Evolutionary conservation across 75 land plant species (phyloP), one percentile per base, ranked within the genome.

Genomic region (Cryptomeria japonica): DNA sequence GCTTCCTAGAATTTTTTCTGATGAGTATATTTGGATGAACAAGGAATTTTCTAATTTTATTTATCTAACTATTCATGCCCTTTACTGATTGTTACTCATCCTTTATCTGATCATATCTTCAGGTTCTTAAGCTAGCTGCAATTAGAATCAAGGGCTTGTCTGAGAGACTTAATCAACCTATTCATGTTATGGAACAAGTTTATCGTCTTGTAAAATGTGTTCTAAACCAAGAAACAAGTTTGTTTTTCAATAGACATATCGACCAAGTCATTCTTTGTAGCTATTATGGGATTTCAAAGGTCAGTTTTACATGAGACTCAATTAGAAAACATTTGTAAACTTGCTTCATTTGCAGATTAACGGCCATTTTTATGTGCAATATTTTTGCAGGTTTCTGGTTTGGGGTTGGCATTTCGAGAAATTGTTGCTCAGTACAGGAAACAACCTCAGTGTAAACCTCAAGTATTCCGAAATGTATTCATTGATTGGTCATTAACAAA

Each of bases 181-280:
- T 92, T 55, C 92, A 93, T 82, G 86, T 96, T 16, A 83, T 93
- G 90, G 99, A 97, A 91, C 92, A 87, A 79, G 94, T 97, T 31
- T 96, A 95, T 87, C 90, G 90, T 49, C 94, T 95, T 42, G 80
- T 98, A 19, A 95, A 97, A 51, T 94, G 92, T 86, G 91, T 94
- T 14, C 92, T 98, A 51, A 83, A 76, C 88, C 92, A 94, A 64
- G 92, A 89, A 83, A 96, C 97, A 83, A 70, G 93, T 83, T 91
- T 98, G 32, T 96, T 98, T 79, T 98, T 98, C 91, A 97, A 95
- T 84, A 94, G 99, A n/a, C 97, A 98, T 86, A 96, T 97, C 87
- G 99, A 98, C 87, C 99, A 98, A 89, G 87, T 98, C 68, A 94
- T 98, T 41, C 92, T 98, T 22, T 97, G 99, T 87, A 91, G 93